Percentiles rank a stretch among this genome's conserved stretches.
These are phyloP conservation scores for Boeremia exigua DNA, from an alignment of 2,329 filamentous ascomycete genomes.

Conservation along the genomic window DNA sequence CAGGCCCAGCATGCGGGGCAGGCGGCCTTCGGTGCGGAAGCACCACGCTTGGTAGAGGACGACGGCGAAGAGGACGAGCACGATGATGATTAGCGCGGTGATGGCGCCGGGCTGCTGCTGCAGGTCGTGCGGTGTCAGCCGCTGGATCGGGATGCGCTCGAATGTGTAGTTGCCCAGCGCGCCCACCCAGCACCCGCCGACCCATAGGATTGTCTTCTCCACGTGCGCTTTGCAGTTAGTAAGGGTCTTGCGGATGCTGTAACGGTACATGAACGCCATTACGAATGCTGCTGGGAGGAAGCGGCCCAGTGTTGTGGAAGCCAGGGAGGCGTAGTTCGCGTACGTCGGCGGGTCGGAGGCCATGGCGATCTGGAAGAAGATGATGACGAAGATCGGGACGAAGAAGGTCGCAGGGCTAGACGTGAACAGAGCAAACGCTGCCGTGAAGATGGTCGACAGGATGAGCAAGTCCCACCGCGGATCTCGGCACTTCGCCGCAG, in stretches of 20 bases:
- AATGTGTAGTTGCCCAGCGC: conserved; percentile 43
- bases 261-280: conserved; percentile 37
- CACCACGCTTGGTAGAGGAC: conserved; percentile 43
- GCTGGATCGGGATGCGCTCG: conserved; percentile 44
- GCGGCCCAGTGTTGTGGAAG: conserved; percentile 38
- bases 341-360: conserved; percentile 45
- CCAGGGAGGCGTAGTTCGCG: conserved; percentile 36
- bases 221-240: conserved; percentile 38
- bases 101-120: conserved; percentile 48
- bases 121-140: conserved; percentile 46
- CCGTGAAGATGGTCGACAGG: conserved; percentile 42
- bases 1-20: conserved; percentile 77
- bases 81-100: conserved; percentile 41
- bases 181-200: conserved; percentile 45
- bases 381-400: conserved; percentile 35
- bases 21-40: conserved; percentile 47
- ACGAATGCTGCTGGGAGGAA: conserved; percentile 46
- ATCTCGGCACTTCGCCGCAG: conserved; percentile 38
- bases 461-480: conserved; percentile 43
- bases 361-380: conserved; percentile 46
- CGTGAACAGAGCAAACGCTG: conserved; percentile 39
- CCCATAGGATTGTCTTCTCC: conserved; percentile 47
- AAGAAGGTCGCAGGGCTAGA: conserved; percentile 41
- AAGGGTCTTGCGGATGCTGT: conserved; percentile 37
- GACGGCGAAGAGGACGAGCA: conserved; percentile 35